These are phyloP conservation scores for Stromatinia cepivora DNA, from an alignment of 2,329 filamentous ascomycete species.

Conservation along the genomic window DNA sequence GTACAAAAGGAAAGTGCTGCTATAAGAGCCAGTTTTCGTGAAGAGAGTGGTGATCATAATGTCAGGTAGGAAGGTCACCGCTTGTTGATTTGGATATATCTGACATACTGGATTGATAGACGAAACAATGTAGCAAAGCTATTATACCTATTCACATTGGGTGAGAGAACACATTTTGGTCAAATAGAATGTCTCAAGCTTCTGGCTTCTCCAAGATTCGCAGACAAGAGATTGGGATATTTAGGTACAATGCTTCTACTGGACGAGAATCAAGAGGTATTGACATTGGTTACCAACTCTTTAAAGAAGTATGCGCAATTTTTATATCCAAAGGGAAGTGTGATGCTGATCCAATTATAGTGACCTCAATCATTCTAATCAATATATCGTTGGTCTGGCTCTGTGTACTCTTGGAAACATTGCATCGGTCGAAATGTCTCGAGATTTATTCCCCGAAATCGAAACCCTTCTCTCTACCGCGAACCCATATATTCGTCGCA, in stretches of 20 bases:
- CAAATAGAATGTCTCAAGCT: slow-evolving; percentile 99
- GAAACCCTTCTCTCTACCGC: slow-evolving; percentile 87
- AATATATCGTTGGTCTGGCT: slow-evolving; percentile 96
- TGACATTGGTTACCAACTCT: slow-evolving; percentile 96
- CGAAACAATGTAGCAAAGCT: slow-evolving; percentile 99
- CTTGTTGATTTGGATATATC: slow-evolving; percentile 18
- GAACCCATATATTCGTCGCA: slow-evolving; percentile 97
- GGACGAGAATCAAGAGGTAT: slow-evolving; percentile 97
- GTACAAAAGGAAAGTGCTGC: slow-evolving; percentile 99
- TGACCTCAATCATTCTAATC: slow-evolving; percentile 94
- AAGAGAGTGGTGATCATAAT: slow-evolving; percentile 91
- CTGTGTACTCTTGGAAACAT: slow-evolving; percentile 97
- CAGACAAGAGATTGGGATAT: slow-evolving; percentile 94
- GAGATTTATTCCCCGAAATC: slow-evolving; percentile 94
- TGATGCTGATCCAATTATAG: slow-evolving; percentile 48
- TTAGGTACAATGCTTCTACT: slow-evolving; percentile 92
- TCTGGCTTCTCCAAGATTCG: slow-evolving; percentile 92
- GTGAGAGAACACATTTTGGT: slow-evolving; percentile 96
- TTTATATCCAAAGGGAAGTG: not conserved
- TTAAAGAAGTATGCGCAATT: slow-evolving; percentile 74
- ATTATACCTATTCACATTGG: slow-evolving; percentile 95
- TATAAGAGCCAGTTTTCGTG: slow-evolving; percentile 94
- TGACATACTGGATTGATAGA: slow-evolving; percentile 49
- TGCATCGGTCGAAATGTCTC: slow-evolving; percentile 95
- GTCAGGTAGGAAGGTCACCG: slow-evolving; percentile 64